Percentiles rank a stretch among this genome's conserved stretches.
These are phyloP conservation scores for Forsythia suspensa DNA, from an alignment of 257 asterid species.

Conservation along the genomic window DNA sequence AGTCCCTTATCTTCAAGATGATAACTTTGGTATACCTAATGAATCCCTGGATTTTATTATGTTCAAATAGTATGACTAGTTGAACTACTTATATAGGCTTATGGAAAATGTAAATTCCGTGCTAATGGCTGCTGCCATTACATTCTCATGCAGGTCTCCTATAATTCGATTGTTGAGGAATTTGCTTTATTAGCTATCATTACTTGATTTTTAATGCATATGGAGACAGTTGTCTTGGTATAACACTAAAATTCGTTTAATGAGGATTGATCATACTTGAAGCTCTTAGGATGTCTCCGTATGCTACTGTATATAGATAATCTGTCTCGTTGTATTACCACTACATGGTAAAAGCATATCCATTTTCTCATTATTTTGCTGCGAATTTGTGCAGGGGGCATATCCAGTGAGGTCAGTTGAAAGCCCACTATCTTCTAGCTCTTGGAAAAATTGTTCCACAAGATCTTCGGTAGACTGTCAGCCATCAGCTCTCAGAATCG, in stretches of 20 bases:
- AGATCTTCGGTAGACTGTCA: slow-evolving; percentile 55
- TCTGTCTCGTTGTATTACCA: slow-evolving; percentile 10
- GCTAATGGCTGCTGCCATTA: background rate
- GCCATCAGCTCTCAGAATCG: slow-evolving; percentile 60
- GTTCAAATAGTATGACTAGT: background rate
- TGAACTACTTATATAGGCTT: background rate
- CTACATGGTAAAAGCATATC: slow-evolving; percentile 10
- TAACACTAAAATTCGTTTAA: background rate
- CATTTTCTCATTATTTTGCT: slow-evolving; percentile 22
- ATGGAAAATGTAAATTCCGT: background rate
- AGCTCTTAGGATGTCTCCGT: slow-evolving; percentile 10
- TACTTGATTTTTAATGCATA: background rate
- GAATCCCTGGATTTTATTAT: background rate
- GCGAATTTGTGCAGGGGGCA: slow-evolving; percentile 42
- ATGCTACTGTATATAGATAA: slow-evolving; percentile 7
- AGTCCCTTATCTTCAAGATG: background rate
- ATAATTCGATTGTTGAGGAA: slow-evolving; percentile 11
- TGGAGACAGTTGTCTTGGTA: background rate
- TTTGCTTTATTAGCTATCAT: background rate
- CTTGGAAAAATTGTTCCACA: slow-evolving; percentile 53
- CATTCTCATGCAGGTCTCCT: slow-evolving; percentile 5
- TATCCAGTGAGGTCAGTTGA: slow-evolving; percentile 57
- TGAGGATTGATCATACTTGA: background rate
- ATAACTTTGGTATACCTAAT: background rate
- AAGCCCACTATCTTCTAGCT: slow-evolving; percentile 54